Evolutionary conservation across 768 basidiomycete genomes (phyloP).

Genomic region (Antrodiella citrinella): DNA sequence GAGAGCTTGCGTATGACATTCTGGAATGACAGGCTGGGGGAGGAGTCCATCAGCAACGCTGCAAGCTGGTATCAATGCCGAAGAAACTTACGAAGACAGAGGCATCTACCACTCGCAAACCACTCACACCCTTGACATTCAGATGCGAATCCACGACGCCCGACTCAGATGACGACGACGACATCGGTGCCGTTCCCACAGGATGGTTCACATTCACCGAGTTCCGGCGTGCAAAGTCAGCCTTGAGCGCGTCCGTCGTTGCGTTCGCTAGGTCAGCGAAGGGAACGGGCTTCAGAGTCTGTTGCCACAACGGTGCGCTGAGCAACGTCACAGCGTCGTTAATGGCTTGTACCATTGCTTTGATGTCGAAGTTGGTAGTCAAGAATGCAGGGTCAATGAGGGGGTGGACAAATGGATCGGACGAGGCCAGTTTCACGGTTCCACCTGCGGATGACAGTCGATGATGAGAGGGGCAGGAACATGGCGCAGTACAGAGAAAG

Average conservation of each 20-base stretch:
- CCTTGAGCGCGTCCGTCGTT: conserved; percentile 5
- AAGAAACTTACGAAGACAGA: conserved; percentile 14
- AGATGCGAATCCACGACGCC: conserved; percentile 16
- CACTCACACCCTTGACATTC: conserved; percentile 11
- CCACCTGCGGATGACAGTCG: conserved; percentile 13
- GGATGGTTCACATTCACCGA: conserved; percentile 9
- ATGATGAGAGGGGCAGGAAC: background rate
- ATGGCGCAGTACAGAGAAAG: too few species aligned
- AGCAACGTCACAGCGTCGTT: conserved; percentile 1
- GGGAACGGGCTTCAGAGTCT: background rate
- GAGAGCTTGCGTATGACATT: conserved; percentile 7
- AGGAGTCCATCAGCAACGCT: background rate
- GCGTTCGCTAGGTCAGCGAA: conserved; percentile 4
- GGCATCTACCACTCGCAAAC: conserved; percentile 17
- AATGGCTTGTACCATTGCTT: conserved; percentile 17
- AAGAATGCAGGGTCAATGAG: conserved; percentile 20
- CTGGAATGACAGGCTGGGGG: conserved; percentile 2
- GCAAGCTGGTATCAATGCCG: background rate
- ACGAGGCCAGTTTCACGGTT: conserved; percentile 14
- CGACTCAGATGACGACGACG: conserved; percentile 3
- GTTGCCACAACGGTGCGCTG: conserved; percentile 5
- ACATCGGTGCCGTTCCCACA: conserved; percentile 13
- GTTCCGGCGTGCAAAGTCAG: background rate
- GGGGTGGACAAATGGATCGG: conserved; percentile 16
- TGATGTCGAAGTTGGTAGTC: conserved; percentile 17